Evolutionary conservation across 2,329 filamentous ascomycete species (phyloP), one percentile per base, ranked within the genome.

Genomic region (Sordariomycetes sp.): DNA sequence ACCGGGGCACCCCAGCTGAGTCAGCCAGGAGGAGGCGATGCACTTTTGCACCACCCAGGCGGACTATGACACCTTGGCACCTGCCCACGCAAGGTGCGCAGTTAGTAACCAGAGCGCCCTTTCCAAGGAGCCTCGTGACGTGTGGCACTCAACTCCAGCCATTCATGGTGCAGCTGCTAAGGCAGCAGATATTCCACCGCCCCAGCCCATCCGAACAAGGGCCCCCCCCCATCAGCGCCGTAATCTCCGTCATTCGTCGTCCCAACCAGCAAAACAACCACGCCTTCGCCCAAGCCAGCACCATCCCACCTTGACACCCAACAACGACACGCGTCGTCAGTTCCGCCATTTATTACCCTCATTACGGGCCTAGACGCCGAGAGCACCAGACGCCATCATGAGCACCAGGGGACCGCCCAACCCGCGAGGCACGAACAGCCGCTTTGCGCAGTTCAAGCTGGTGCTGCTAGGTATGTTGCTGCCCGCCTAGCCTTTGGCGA

Each of bases 381-480:
- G 45, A 50, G n/a, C 20, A 6, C 22, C 22, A 50, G 45, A 50
- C 45, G 48, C 63, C 69, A 78, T 66, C 71, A 97, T 97, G 92
- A 88, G 91, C 74, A 82, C 88, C 72, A 85, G 90, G 84, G 84
- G 84, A 76, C 85, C 76, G 79, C 75, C 79, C 66, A 80, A 78
- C 66, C 74, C 78, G 65, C 80, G 81, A 66, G 80, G 79, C 69
- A 74, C 78, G 79, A 82, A 85, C 84, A 82, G 88, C 74, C 86
- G 92, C 68, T 97, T 99, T 74, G 92, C 94, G 67, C 94, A 99
- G 80, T 99, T 99, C 78, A 99, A 99, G 81, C 82, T 99, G 66
- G 94, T 99, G 63, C 79, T 99, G 69, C 81, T 99, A 63, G 94
- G 94, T 97, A 86, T 68, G 59, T 32, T 45, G 10, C 28, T 54